phyloP scores from a whole-genome alignment of 805 yeast genomes.

The Danielozyma ontarioensis region DNA sequence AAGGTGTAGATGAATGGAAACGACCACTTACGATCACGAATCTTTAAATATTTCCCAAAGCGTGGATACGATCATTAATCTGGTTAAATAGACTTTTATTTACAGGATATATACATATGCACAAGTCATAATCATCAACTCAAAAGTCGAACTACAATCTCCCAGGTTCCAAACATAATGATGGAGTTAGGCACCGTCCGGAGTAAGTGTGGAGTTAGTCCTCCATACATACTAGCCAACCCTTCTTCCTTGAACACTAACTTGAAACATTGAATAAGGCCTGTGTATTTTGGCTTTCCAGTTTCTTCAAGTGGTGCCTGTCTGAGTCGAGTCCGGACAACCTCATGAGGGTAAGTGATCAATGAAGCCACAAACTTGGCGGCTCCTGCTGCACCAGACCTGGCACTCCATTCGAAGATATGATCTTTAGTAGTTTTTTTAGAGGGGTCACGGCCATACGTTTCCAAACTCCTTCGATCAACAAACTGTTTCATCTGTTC shows the following conservation, averaged over 20 bases:
- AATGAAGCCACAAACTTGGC: constrained; percentile 93
- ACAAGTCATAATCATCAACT: neutral
- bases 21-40: too few relatives aligned
- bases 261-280: constrained; percentile 81
- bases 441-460: constrained; percentile 24
- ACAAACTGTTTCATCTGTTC: constrained; percentile 87
- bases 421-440: constrained; percentile 49
- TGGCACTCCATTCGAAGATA: constrained; percentile 84
- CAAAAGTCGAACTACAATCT: constrained; percentile 46
- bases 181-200: constrained; percentile 97
- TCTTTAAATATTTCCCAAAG: too few relatives aligned
- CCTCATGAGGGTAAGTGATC: constrained; percentile 95
- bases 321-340: constrained; percentile 89
- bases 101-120: too few relatives aligned
- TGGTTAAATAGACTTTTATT: too few relatives aligned
- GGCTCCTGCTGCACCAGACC: constrained; percentile 96
- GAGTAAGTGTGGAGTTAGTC: constrained; percentile 92
- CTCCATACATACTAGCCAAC: constrained; percentile 89
- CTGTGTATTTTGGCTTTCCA: constrained; percentile 83
- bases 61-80: too few relatives aligned
- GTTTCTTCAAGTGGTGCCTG: constrained; percentile 78
- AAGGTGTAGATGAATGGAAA: too few relatives aligned
- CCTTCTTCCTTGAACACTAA: constrained; percentile 92
- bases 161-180: constrained; percentile 99
- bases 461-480: constrained; percentile 39